A percentile compares a stretch with the other conserved stretches of the same genome.
These are phyloP conservation scores for Xylariaceae sp. DNA, from an alignment of 2,329 filamentous ascomycete species.

Conservation along the genomic window DNA sequence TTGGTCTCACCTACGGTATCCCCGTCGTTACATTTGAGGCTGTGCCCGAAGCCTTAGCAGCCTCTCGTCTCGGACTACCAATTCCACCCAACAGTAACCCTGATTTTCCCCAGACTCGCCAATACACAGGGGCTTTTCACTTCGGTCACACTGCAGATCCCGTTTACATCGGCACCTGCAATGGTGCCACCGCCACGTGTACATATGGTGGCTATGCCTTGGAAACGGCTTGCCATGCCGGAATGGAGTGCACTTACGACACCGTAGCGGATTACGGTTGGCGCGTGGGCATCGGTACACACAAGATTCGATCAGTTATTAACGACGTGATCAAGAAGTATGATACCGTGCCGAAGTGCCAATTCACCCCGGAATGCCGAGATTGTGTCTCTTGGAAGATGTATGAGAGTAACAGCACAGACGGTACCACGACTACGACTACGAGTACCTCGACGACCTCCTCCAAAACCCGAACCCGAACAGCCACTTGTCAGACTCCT, in stretches of 20 bases:
- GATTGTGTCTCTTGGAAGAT: slow-evolving; percentile 95
- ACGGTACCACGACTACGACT: slow-evolving; percentile 60
- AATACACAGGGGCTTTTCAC: slow-evolving; percentile 75
- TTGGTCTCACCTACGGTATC: slow-evolving; percentile 85
- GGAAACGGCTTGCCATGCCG: slow-evolving; percentile 88
- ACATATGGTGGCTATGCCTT: slow-evolving; percentile 90
- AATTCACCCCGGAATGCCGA: slow-evolving; percentile 69
- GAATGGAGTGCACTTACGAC: slow-evolving; percentile 83
- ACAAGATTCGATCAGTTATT: slow-evolving; percentile 86
- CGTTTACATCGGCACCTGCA: slow-evolving; percentile 89
- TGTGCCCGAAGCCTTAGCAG: slow-evolving; percentile 83
- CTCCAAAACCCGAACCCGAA: slow-evolving; percentile 62
- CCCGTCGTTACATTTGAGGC: slow-evolving; percentile 92
- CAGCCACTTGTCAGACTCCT: slow-evolving; percentile 82
- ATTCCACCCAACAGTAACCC: slow-evolving; percentile 74
- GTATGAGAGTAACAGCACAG: slow-evolving; percentile 85
- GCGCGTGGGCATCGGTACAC: slow-evolving; percentile 84
- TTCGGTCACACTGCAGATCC: slow-evolving; percentile 96
- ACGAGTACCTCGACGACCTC: slow-evolving; percentile 50
- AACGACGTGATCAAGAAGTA: slow-evolving; percentile 81
- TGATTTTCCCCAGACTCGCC: slow-evolving; percentile 62
- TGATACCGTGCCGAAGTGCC: slow-evolving; percentile 71
- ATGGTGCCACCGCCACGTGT: slow-evolving; percentile 81
- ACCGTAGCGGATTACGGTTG: slow-evolving; percentile 88
- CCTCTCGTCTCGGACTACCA: slow-evolving; percentile 77